phyloP scores from a whole-genome alignment of 306 rosid species.

The Cicer arietinum region DNA sequence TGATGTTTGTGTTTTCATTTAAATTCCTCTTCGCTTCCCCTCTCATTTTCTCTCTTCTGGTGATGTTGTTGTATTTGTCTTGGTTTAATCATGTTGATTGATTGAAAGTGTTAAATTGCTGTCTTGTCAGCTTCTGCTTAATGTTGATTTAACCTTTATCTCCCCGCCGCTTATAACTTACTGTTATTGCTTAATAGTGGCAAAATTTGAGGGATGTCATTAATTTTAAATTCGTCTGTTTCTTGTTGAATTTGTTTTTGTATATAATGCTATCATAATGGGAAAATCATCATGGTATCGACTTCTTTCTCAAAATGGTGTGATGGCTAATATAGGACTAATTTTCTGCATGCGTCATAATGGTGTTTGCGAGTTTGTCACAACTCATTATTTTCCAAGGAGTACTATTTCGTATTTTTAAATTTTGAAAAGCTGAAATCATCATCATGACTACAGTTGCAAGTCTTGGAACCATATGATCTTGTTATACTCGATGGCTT shows the following conservation, averaged over 20 bases:
- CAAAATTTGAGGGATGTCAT: constrained; percentile 12
- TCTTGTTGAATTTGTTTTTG: constrained; percentile 29
- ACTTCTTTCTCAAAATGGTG: constrained; percentile 28
- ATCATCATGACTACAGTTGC: not conserved
- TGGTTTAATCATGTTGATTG: constrained; percentile 30
- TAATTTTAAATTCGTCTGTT: constrained; percentile 24
- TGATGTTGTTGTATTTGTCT: constrained; percentile 5
- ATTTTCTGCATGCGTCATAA: constrained; percentile 26
- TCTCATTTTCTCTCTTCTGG: constrained; percentile 23
- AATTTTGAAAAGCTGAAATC: not conserved
- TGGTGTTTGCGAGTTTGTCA: constrained; percentile 39
- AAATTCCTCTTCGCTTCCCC: not conserved
- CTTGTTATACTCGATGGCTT: not conserved
- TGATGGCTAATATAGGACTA: constrained; percentile 24
- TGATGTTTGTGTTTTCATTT: constrained; percentile 29
- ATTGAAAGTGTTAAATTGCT: constrained; percentile 30
- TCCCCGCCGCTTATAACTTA: constrained; percentile 1
- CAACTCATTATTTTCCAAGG: constrained; percentile 12
- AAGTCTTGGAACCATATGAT: constrained; percentile 22
- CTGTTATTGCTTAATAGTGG: constrained; percentile 21
- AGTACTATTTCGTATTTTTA: not conserved
- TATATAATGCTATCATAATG: constrained; percentile 28
- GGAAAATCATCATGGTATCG: constrained; percentile 21
- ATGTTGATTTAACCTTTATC: constrained; percentile 8
- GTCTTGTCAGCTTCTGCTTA: constrained; percentile 20